phyloP scores from a whole-genome alignment of 805 yeast species.

The Metschnikowia continentalis region DNA sequence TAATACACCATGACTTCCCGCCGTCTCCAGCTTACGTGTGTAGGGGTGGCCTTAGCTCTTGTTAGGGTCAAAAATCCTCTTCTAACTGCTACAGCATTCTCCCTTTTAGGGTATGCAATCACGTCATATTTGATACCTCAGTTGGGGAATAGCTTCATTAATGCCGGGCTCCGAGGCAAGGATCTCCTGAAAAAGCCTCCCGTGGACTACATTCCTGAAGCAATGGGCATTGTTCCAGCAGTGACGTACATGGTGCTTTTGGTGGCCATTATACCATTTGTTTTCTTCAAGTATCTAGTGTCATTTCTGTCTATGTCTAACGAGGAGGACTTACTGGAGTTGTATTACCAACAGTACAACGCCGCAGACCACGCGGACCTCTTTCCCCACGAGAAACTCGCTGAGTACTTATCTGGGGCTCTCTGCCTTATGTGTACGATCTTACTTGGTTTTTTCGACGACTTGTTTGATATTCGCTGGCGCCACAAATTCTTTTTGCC shows the following conservation, averaged over 20 bases:
- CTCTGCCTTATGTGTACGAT: conserved; percentile 80
- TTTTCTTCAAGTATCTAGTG: conserved; percentile 70
- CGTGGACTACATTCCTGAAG: conserved; percentile 64
- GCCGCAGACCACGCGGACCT: conserved; percentile 28
- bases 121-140: conserved; percentile 64
- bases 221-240: conserved; percentile 88
- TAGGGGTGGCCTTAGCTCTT: conserved; percentile 12
- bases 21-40: conserved; percentile 6
- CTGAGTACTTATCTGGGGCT: conserved; percentile 82
- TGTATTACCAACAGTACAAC: conserved; percentile 33
- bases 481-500: conserved; percentile 95
- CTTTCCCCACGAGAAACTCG: conserved; percentile 78
- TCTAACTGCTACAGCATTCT: conserved; percentile 60
- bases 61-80: conserved; percentile 41
- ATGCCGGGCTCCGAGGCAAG: conserved; percentile 78
- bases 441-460: conserved; percentile 86
- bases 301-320: conserved; percentile 37
- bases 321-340: conserved; percentile 29
- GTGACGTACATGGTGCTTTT: conserved; percentile 74
- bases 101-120: conserved; percentile 59
- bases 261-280: conserved; percentile 82
- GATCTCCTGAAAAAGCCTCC: conserved; percentile 84
- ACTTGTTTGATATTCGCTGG: conserved; percentile 94
- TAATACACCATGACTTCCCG: not conserved
- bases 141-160: conserved; percentile 61